Percentiles rank a stretch among this genome's conserved stretches.
Evolutionary conservation across 345 rosid species (phyloP).

Genomic region (Dipteronia dyeriana): DNA sequence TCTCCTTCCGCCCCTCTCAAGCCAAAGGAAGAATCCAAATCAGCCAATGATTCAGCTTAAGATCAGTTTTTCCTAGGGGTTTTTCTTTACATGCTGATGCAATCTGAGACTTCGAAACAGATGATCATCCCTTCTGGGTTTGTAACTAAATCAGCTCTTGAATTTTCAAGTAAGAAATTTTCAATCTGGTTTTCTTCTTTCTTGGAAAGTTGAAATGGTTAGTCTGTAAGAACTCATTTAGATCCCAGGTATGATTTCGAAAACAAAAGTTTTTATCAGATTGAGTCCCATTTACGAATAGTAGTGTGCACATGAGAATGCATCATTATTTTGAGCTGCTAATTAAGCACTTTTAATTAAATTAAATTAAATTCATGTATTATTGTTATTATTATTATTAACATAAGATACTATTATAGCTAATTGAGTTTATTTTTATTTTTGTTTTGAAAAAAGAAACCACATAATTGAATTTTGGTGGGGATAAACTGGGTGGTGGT

Average conservation of each 20-base stretch:
- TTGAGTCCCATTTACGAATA: neutral
- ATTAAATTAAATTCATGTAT: neutral
- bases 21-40: conserved; percentile 53
- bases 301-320: neutral
- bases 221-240: neutral
- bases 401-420: too few relatives aligned
- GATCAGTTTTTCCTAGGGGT: neutral
- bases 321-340: neutral
- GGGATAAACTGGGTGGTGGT: neutral
- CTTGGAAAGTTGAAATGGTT: neutral
- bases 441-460: neutral
- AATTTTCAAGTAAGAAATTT: neutral
- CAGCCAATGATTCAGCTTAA: conserved; percentile 42
- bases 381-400: too few relatives aligned
- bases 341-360: neutral
- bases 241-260: neutral
- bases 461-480: neutral
- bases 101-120: neutral
- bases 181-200: neutral
- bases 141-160: neutral
- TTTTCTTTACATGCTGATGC: neutral
- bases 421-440: too few relatives aligned
- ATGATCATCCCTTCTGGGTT: neutral
- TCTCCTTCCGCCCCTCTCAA: conserved; percentile 54
- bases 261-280: too few relatives aligned